Evolutionary conservation across 2,329 filamentous ascomycete species (phyloP).

Genomic region (Exophiala sp.): DNA sequence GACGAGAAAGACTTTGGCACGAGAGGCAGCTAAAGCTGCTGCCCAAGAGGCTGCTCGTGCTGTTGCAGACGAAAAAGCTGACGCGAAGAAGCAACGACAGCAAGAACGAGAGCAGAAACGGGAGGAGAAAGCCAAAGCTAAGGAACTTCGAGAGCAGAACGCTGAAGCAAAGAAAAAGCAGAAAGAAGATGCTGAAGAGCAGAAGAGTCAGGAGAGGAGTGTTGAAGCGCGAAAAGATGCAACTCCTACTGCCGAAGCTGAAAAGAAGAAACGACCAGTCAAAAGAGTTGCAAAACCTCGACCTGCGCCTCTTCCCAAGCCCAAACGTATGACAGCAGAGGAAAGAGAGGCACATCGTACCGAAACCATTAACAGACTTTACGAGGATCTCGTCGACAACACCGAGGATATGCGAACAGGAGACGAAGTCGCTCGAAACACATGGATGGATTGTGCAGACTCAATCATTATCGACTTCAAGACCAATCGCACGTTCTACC

Average conservation of each 20-base stretch:
- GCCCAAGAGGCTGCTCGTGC: too few species aligned
- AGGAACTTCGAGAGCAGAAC: neutral
- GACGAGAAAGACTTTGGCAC: too few species aligned
- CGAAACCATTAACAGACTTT: conserved; percentile 44
- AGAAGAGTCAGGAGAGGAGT: conserved; percentile 14
- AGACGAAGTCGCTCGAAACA: conserved; percentile 48
- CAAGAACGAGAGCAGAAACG: too few species aligned
- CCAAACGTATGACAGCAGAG: conserved; percentile 29
- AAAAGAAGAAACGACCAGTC: neutral
- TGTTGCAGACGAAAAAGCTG: too few species aligned
- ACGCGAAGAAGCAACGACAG: too few species aligned
- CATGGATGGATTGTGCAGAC: conserved; percentile 59
- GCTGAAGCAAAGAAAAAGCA: conserved; percentile 15
- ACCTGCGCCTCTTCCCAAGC: conserved; percentile 19
- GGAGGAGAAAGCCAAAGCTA: neutral
- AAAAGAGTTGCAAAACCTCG: neutral
- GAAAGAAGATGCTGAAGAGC: conserved; percentile 31
- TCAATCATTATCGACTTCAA: conserved; percentile 59
- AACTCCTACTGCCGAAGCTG: neutral
- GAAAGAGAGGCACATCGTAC: conserved; percentile 37
- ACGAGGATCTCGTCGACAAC: conserved; percentile 46
- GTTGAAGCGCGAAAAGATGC: too few species aligned
- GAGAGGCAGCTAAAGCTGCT: too few species aligned
- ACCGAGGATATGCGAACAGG: conserved; percentile 48
- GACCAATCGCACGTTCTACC: conserved; percentile 59